Evolutionary conservation across 2,329 filamentous ascomycete genomes (phyloP).

Genomic region (Fusarium buxicola): DNA sequence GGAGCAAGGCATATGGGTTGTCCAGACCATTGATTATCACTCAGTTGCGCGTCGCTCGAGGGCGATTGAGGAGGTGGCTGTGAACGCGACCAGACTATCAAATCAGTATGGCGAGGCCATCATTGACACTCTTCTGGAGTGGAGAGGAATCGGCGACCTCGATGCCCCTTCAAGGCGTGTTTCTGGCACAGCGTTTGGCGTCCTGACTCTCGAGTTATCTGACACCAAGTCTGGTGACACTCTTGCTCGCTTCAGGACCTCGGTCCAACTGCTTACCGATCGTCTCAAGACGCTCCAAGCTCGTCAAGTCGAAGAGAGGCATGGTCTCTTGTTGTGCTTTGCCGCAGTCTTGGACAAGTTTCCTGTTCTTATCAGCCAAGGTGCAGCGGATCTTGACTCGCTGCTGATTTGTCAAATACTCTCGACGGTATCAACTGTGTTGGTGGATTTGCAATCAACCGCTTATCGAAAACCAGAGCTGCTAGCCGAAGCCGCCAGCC

Average conservation of each 20-base stretch:
- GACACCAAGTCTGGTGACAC: conserved; percentile 29
- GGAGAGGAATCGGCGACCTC: conserved; percentile 87
- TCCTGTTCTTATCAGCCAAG: conserved; percentile 47
- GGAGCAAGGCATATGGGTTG: conserved; percentile 82
- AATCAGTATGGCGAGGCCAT: conserved; percentile 77
- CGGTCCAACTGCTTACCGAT: conserved; percentile 57
- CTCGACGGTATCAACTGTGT: conserved; percentile 47
- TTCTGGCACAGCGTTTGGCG: conserved; percentile 77
- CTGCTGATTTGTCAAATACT: conserved; percentile 48
- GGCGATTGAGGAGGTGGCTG: conserved; percentile 82
- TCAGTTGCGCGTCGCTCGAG: conserved; percentile 87
- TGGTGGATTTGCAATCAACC: conserved; percentile 56
- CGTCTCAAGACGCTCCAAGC: conserved; percentile 58
- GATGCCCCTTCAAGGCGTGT: conserved; percentile 79
- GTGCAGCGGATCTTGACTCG: conserved; percentile 27
- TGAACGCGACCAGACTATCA: conserved; percentile 74
- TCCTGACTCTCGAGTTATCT: conserved; percentile 60
- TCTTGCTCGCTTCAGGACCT: conserved; percentile 47
- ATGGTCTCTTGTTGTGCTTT: conserved; percentile 73
- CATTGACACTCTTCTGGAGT: conserved; percentile 77
- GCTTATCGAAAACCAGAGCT: conserved; percentile 71
- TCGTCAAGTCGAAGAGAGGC: conserved; percentile 75
- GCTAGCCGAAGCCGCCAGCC: conserved; percentile 70
- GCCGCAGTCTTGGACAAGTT: conserved; percentile 66
- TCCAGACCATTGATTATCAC: conserved; percentile 94